Evolutionary conservation across 371 early-diverging fungal species (phyloP).

Genomic region (Mortierella sp.): DNA sequence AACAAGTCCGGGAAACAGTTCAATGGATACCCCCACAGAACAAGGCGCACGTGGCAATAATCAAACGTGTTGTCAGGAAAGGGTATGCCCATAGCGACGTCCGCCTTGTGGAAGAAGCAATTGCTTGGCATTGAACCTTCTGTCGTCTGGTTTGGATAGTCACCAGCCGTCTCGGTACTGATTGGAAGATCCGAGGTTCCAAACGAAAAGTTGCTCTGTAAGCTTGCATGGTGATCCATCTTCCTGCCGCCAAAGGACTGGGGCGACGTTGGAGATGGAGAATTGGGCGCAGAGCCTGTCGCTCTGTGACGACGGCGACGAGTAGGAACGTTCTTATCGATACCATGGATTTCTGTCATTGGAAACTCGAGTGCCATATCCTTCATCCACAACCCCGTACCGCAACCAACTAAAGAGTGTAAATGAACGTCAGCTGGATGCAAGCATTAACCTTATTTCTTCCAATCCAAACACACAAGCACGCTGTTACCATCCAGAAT

Average conservation of each 20-base stretch:
- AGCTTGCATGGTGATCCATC: conserved; percentile 5
- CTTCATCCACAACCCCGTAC: conserved; percentile 68
- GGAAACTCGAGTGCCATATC: conserved; percentile 70
- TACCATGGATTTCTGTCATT: conserved; percentile 62
- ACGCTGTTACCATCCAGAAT: conserved; percentile 40
- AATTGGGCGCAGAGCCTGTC: background rate
- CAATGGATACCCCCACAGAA: conserved; percentile 43
- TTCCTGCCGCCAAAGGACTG: background rate
- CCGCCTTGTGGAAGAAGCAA: conserved; percentile 52
- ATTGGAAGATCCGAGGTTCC: background rate
- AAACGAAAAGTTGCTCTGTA: conserved; percentile 2
- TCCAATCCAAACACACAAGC: background rate
- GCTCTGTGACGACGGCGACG: conserved; percentile 33
- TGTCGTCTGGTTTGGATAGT: background rate
- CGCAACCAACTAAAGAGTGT: conserved; percentile 58
- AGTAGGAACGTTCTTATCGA: conserved; percentile 31
- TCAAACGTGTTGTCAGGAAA: conserved; percentile 55
- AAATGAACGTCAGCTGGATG: background rate
- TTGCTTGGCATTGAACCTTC: conserved; percentile 46
- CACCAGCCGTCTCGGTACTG: background rate
- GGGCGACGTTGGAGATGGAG: conserved; percentile 1
- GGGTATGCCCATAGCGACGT: conserved; percentile 45
- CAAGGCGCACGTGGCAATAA: conserved; percentile 49
- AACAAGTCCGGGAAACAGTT: conserved; percentile 45
- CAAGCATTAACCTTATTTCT: conserved; percentile 1